phyloP scores from a whole-genome alignment of 2,329 filamentous ascomycete species.

The Xylaria sp. region DNA sequence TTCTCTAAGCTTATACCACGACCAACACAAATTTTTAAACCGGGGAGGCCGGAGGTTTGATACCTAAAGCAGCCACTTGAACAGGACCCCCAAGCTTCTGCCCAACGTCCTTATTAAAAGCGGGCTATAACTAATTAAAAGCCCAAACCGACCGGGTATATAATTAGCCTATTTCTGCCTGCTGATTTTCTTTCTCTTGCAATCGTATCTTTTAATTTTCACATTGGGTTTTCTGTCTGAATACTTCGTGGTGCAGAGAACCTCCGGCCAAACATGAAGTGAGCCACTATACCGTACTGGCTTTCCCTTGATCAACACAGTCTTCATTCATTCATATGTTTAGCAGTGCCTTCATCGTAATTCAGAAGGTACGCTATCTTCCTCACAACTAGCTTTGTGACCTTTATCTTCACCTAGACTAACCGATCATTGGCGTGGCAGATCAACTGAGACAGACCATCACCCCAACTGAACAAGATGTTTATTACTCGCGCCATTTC shows the following conservation, averaged over 20 bases:
- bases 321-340: background rate
- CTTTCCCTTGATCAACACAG: background rate
- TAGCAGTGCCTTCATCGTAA: background rate
- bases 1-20: background rate
- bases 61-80: constrained; percentile 16
- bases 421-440: constrained; percentile 6
- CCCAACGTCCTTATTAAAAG: constrained; percentile 17
- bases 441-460: constrained; percentile 6
- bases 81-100: background rate
- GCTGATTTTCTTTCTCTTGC: background rate
- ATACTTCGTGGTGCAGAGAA: background rate
- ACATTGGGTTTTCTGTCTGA: background rate
- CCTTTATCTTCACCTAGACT: background rate
- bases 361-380: background rate
- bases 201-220: background rate
- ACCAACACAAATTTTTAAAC: constrained; percentile 1
- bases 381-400: too few relatives aligned
- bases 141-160: constrained; percentile 20
- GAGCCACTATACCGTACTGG: constrained; percentile 6
- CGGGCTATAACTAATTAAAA: constrained; percentile 15
- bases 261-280: constrained; percentile 21
- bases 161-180: constrained; percentile 20
- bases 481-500: constrained; percentile 61
- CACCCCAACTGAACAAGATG: constrained; percentile 41
- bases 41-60: constrained; percentile 1